Percentiles rank a stretch among this genome's conserved stretches.
Conservation (phyloP, 805 yeast species). For the Teunomyces panamensis region DNA sequence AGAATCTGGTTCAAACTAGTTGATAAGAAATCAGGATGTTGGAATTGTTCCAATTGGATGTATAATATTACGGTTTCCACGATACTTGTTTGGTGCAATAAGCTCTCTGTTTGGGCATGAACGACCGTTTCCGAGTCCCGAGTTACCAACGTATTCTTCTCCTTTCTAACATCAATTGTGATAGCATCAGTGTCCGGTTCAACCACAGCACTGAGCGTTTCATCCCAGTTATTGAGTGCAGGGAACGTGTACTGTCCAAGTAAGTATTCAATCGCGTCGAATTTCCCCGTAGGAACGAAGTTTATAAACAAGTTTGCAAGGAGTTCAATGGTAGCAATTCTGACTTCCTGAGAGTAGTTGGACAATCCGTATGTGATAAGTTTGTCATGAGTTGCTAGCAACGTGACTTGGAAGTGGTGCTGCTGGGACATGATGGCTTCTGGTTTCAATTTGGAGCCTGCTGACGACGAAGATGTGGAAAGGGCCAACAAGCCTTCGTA, state of each 20-base stretch:
- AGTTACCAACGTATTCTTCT: constrained; percentile 16
- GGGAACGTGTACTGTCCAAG: constrained; percentile 32
- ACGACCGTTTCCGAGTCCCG: constrained; percentile 29
- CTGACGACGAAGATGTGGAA: constrained; percentile 31
- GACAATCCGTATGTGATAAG: constrained; percentile 27
- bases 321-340: constrained; percentile 36
- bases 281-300: constrained; percentile 39
- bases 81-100: constrained; percentile 28
- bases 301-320: constrained; percentile 32
- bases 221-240: constrained; percentile 27
- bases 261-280: constrained; percentile 33
- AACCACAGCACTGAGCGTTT: constrained; percentile 15
- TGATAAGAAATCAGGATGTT: constrained; percentile 34
- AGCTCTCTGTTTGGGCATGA: constrained; percentile 15
- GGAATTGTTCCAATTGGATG: constrained; percentile 40
- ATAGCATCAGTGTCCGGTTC: constrained; percentile 19
- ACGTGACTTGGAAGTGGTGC: constrained; percentile 30
- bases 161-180: constrained; percentile 15
- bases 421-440: constrained; percentile 41
- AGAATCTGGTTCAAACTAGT: constrained; percentile 23
- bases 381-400: constrained; percentile 31
- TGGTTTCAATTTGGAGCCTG: constrained; percentile 41
- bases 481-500: constrained; percentile 36
- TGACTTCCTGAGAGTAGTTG: constrained; percentile 31
- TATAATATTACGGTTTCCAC: constrained; percentile 34